Evolutionary conservation across 768 basidiomycete species (phyloP).

Genomic region (Termitomyces titanicus): DNA sequence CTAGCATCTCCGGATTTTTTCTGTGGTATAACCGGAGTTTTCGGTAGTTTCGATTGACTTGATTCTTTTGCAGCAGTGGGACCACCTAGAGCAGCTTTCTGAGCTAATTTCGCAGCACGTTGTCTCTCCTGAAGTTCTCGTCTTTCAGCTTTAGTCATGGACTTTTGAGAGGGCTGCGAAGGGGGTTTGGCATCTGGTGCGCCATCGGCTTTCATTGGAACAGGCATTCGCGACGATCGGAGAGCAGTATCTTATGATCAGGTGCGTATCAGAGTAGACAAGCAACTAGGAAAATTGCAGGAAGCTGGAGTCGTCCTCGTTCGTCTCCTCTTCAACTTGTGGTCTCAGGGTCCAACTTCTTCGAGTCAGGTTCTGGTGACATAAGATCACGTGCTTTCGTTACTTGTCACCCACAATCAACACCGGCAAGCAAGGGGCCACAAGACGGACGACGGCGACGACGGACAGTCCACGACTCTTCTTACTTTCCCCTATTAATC

Average conservation of each 20-base stretch:
- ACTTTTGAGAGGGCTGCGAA: constrained; percentile 50
- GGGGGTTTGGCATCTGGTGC: constrained; percentile 7
- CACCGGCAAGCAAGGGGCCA: not conserved
- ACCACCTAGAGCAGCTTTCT: constrained; percentile 29
- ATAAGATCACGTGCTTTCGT: constrained; percentile 13
- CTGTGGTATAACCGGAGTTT: constrained; percentile 27
- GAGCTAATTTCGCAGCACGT: constrained; percentile 67
- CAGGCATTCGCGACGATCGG: constrained; percentile 24
- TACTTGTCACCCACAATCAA: constrained; percentile 2
- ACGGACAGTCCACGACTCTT: not conserved
- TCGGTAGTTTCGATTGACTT: constrained; percentile 17
- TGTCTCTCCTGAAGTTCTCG: constrained; percentile 78
- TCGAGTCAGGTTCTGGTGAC: constrained; percentile 18
- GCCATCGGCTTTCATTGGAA: constrained; percentile 24
- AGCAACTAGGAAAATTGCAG: not conserved
- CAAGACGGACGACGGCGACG: constrained; percentile 2
- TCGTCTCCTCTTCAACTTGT: not conserved
- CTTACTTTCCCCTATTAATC: constrained; percentile 1
- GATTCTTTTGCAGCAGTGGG: constrained; percentile 20
- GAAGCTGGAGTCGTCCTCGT: not conserved
- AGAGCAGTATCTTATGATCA: not conserved
- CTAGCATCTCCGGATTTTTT: constrained; percentile 28
- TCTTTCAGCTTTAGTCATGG: constrained; percentile 78
- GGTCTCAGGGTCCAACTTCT: not conserved
- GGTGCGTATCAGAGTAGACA: not conserved